These are phyloP conservation scores for Coprinopsis marcescibilis DNA, from an alignment of 768 basidiomycete genomes.

Conservation along the genomic window DNA sequence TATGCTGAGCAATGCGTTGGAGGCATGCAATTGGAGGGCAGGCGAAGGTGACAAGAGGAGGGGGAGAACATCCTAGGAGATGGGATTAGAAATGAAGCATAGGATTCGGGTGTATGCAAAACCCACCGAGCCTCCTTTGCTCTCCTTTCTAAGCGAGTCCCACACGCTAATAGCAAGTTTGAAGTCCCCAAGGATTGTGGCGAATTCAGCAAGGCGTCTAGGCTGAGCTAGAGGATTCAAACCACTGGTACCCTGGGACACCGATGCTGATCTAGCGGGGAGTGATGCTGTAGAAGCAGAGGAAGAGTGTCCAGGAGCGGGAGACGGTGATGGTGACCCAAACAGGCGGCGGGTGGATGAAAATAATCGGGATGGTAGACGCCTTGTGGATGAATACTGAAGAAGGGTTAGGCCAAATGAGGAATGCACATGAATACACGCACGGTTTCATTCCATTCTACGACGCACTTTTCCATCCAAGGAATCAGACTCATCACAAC, in stretches of 20 bases:
- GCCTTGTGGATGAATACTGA: slow-evolving; percentile 67
- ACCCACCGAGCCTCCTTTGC: slow-evolving; percentile 80
- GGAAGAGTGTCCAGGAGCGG: slow-evolving; percentile 33
- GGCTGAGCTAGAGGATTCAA: slow-evolving; percentile 55
- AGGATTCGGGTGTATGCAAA: neutral
- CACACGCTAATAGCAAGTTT: slow-evolving; percentile 79
- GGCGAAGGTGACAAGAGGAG: slow-evolving; percentile 64
- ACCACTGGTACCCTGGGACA: slow-evolving; percentile 22
- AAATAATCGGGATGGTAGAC: slow-evolving; percentile 81
- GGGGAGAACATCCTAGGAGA: slow-evolving; percentile 72
- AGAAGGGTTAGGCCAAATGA: slow-evolving; percentile 5
- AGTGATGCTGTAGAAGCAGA: slow-evolving; percentile 39
- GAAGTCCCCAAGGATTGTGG: slow-evolving; percentile 86
- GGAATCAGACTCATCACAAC: slow-evolving; percentile 85
- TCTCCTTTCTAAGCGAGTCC: slow-evolving; percentile 84
- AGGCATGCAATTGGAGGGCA: slow-evolving; percentile 52
- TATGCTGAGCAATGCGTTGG: slow-evolving; percentile 50
- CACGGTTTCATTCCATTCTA: slow-evolving; percentile 91
- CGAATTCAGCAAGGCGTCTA: slow-evolving; percentile 91
- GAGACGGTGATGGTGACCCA: slow-evolving; percentile 47
- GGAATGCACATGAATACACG: slow-evolving; percentile 13
- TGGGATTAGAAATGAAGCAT: neutral
- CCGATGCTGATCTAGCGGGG: slow-evolving; percentile 32
- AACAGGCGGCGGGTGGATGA: slow-evolving; percentile 82
- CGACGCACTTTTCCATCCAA: slow-evolving; percentile 93